These are phyloP conservation scores for Ustilago trichophora DNA, from an alignment of 1,284 basidiomycete genomes.

Conservation along the genomic window DNA sequence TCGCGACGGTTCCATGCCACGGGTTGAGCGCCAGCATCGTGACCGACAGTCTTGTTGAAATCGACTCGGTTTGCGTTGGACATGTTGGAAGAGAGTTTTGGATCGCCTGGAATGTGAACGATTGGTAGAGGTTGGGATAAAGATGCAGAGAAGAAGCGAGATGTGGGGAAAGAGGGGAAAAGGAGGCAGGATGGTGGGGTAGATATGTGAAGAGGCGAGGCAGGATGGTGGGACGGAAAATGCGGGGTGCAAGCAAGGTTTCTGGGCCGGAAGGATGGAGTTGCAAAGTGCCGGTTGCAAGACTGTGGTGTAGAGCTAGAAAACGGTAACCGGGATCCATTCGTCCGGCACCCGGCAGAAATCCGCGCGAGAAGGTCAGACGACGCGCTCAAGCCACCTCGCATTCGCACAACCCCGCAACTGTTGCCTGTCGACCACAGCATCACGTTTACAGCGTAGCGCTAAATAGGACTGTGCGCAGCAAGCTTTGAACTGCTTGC, in stretches of 20 bases:
- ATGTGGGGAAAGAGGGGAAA: background rate
- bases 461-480: too few relatives aligned
- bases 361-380: slow-evolving; percentile 1
- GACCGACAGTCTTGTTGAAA: slow-evolving; percentile 60
- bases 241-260: too few relatives aligned
- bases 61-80: slow-evolving; percentile 43
- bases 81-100: slow-evolving; percentile 13
- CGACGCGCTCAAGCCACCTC: slow-evolving; percentile 17
- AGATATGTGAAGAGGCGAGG: too few relatives aligned
- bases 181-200: background rate
- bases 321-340: slow-evolving; percentile 6
- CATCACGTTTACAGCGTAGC: too few relatives aligned
- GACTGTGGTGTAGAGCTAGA: too few relatives aligned
- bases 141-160: background rate
- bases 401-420: background rate
- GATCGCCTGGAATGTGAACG: slow-evolving; percentile 23
- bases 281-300: background rate
- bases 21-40: slow-evolving; percentile 57
- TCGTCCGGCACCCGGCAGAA: slow-evolving; percentile 20
- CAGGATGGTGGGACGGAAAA: slow-evolving; percentile 9
- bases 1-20: slow-evolving; percentile 67
- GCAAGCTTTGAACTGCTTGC: too few relatives aligned
- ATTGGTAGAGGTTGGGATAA: too few relatives aligned
- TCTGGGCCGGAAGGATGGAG: background rate
- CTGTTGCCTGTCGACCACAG: background rate